Conservation (phyloP, 768 basidiomycete genomes). For the Paxillus involutus region DNA sequence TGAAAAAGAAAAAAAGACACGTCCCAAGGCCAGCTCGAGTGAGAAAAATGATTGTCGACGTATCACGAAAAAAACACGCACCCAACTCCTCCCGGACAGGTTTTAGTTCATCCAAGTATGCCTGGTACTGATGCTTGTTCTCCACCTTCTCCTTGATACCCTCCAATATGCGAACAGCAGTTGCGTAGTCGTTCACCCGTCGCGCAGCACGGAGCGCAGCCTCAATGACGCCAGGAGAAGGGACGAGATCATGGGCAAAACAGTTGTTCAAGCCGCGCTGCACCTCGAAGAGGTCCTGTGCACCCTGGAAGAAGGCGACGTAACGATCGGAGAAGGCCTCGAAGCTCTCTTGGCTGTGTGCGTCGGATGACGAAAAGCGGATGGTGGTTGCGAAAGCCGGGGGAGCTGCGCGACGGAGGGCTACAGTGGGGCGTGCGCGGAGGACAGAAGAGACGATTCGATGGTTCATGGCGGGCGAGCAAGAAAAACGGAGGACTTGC, state of each 20-base stretch:
- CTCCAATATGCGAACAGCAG: slow-evolving; percentile 95
- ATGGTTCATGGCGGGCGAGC: slow-evolving; percentile 48
- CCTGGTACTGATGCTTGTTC: slow-evolving; percentile 92
- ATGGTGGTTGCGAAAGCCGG: slow-evolving; percentile 39
- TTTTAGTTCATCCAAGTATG: slow-evolving; percentile 90
- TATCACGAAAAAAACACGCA: slow-evolving; percentile 33
- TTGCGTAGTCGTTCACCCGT: slow-evolving; percentile 95
- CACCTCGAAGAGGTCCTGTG: slow-evolving; percentile 96
- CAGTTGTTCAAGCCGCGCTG: slow-evolving; percentile 99
- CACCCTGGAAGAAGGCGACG: slow-evolving; percentile 88
- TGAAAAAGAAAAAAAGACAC: background rate
- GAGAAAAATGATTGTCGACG: background rate
- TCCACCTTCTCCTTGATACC: slow-evolving; percentile 97
- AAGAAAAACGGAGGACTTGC: background rate
- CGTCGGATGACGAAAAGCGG: slow-evolving; percentile 45
- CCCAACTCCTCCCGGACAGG: slow-evolving; percentile 89
- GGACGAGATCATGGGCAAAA: slow-evolving; percentile 97
- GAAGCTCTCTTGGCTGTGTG: slow-evolving; percentile 87
- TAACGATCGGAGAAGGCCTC: slow-evolving; percentile 95
- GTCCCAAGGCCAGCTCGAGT: background rate
- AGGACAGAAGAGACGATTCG: slow-evolving; percentile 62
- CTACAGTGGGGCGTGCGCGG: slow-evolving; percentile 54
- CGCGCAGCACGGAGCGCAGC: slow-evolving; percentile 85
- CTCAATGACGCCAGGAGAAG: slow-evolving; percentile 79
- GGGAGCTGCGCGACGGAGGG: slow-evolving; percentile 39